Evolutionary conservation across 495 filamentous ascomycete species (phyloP).

Genomic region (Pseudomonodictys pantanalensis): DNA sequence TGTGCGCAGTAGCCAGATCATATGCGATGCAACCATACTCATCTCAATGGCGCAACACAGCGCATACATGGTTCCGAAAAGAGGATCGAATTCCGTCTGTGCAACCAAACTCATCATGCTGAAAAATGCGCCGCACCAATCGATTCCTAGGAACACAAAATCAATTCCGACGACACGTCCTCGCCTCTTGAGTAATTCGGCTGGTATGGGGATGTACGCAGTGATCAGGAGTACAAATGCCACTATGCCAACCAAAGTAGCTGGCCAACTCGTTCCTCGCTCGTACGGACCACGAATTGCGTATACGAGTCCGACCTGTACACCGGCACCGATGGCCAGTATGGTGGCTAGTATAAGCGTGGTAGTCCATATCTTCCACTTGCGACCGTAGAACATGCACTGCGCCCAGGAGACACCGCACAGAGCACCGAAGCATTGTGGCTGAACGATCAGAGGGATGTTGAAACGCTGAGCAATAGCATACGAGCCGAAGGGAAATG

Average conservation of each 20-base stretch:
- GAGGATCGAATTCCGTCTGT: slow-evolving; percentile 66
- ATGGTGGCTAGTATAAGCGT: slow-evolving; percentile 41
- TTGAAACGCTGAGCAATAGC: slow-evolving; percentile 58
- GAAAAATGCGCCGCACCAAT: slow-evolving; percentile 71
- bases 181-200: slow-evolving; percentile 66
- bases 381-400: slow-evolving; percentile 57
- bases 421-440: slow-evolving; percentile 64
- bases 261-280: slow-evolving; percentile 52
- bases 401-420: slow-evolving; percentile 66
- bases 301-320: slow-evolving; percentile 62
- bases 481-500: slow-evolving; percentile 11
- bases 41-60: slow-evolving; percentile 56
- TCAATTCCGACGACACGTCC: slow-evolving; percentile 68
- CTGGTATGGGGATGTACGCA: slow-evolving; percentile 66
- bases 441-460: slow-evolving; percentile 70
- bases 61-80: slow-evolving; percentile 68
- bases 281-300: slow-evolving; percentile 62
- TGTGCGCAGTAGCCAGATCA: slow-evolving; percentile 64
- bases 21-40: slow-evolving; percentile 65
- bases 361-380: slow-evolving; percentile 54
- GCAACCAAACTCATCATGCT: slow-evolving; percentile 67
- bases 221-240: slow-evolving; percentile 57
- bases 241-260: slow-evolving; percentile 56
- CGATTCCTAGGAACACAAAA: slow-evolving; percentile 64
- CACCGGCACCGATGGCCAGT: slow-evolving; percentile 51